Conservation (phyloP, 306 rosid species). For the Prunus campanulata region DNA sequence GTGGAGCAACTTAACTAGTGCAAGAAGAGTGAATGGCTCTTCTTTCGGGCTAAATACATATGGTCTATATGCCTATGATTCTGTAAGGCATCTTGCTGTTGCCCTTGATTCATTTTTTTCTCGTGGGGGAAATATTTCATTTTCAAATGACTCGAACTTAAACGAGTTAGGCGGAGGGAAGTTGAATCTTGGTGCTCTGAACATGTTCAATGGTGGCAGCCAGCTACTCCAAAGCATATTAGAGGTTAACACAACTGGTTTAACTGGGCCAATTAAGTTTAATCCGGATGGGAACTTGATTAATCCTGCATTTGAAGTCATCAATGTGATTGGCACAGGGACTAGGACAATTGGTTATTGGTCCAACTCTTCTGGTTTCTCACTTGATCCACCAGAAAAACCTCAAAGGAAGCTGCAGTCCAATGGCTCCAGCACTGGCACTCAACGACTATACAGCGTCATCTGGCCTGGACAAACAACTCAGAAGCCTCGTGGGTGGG, state of each 20-base stretch:
- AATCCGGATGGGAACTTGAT: slow-evolving; percentile 13
- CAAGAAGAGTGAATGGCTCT: slow-evolving; percentile 4
- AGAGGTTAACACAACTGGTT: slow-evolving; percentile 15
- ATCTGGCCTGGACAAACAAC: slow-evolving; percentile 34
- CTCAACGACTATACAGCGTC: slow-evolving; percentile 19
- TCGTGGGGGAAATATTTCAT: slow-evolving; percentile 8
- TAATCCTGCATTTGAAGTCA: slow-evolving; percentile 26
- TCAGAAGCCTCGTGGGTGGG: slow-evolving; percentile 33
- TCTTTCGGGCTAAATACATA: slow-evolving; percentile 18
- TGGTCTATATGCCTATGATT: slow-evolving; percentile 28
- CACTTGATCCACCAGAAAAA: slow-evolving; percentile 8
- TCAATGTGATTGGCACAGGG: slow-evolving; percentile 33
- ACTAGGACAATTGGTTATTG: slow-evolving; percentile 24
- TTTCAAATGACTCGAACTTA: slow-evolving; percentile 20
- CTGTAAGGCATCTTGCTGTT: slow-evolving; percentile 23
- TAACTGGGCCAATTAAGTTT: slow-evolving; percentile 22
- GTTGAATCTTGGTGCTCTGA: slow-evolving; percentile 26
- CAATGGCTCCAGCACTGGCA: neutral
- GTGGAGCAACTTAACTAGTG: slow-evolving; percentile 21
- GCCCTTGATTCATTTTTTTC: slow-evolving; percentile 20
- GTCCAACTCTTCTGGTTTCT: slow-evolving; percentile 25
- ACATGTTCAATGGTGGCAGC: slow-evolving; percentile 19
- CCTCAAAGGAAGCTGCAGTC: neutral
- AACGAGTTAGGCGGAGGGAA: neutral
- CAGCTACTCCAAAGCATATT: slow-evolving; percentile 14